Percentiles rank a stretch among this genome's conserved stretches.
Evolutionary conservation across 2,329 filamentous ascomycete species (phyloP).

Genomic region (Colletotrichum orbiculare): DNA sequence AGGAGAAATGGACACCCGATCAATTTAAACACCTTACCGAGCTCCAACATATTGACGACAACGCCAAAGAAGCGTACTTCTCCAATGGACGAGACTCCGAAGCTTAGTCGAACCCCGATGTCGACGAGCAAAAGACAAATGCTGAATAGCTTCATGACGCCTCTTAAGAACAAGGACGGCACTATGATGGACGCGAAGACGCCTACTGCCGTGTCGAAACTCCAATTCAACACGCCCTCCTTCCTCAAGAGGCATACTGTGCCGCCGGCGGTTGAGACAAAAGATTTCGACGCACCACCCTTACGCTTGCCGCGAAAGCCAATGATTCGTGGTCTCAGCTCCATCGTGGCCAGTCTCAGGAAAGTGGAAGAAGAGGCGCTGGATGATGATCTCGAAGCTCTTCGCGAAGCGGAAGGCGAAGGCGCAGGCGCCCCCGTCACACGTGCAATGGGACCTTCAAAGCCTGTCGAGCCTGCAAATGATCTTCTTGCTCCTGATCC

Average conservation of each 20-base stretch:
- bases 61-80: slow-evolving; percentile 60
- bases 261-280: slow-evolving; percentile 67
- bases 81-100: slow-evolving; percentile 44
- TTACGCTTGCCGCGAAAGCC: slow-evolving; percentile 68
- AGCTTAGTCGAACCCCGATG: slow-evolving; percentile 61
- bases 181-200: slow-evolving; percentile 54
- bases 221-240: slow-evolving; percentile 75
- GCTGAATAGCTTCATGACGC: slow-evolving; percentile 74
- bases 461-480: slow-evolving; percentile 46
- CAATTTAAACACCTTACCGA: slow-evolving; percentile 44
- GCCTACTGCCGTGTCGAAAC: slow-evolving; percentile 63
- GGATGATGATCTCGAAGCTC: slow-evolving; percentile 77
- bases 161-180: slow-evolving; percentile 61
- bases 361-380: slow-evolving; percentile 76
- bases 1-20: slow-evolving; percentile 44
- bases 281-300: slow-evolving; percentile 59
- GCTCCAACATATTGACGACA: slow-evolving; percentile 46
- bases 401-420: slow-evolving; percentile 75
- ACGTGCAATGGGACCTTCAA: slow-evolving; percentile 36
- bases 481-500: slow-evolving; percentile 57
- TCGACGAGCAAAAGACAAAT: slow-evolving; percentile 70
- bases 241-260: slow-evolving; percentile 69
- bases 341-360: slow-evolving; percentile 76
- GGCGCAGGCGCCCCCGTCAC: slow-evolving; percentile 29
- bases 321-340: slow-evolving; percentile 77